Conservation (phyloP, 179 eudicot species). For the Gypsophila paniculata region DNA sequence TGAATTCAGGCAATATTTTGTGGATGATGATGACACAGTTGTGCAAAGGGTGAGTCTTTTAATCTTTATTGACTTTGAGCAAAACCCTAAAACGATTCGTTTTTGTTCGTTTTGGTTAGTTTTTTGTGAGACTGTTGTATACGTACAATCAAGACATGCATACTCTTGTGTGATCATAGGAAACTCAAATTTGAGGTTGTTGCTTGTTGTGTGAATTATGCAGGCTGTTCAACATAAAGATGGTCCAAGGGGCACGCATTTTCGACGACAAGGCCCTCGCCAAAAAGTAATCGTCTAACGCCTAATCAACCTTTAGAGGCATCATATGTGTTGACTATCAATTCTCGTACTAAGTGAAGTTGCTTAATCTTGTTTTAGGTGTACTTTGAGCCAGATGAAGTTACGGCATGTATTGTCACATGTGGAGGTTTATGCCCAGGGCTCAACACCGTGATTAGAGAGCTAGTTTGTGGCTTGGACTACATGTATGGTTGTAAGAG, state of each 20-base stretch:
- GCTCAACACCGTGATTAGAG: constrained; percentile 87
- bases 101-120: too few relatives aligned
- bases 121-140: too few relatives aligned
- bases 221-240: constrained; percentile 77
- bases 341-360: neutral
- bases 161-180: neutral
- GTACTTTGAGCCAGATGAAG: constrained; percentile 70
- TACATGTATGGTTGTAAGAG: constrained; percentile 76
- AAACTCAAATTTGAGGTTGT: constrained; percentile 9
- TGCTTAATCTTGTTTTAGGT: constrained; percentile 47
- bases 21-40: constrained; percentile 67
- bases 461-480: constrained; percentile 61
- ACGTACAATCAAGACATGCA: too few relatives aligned
- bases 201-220: constrained; percentile 12
- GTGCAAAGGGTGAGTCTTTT: constrained; percentile 49
- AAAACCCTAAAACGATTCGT: neutral
- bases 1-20: constrained; percentile 70
- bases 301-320: constrained; percentile 59
- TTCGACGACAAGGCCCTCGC: constrained; percentile 93
- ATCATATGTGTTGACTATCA: neutral
- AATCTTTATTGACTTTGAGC: constrained; percentile 8
- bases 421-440: constrained; percentile 96
- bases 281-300: constrained; percentile 81
- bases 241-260: constrained; percentile 86
- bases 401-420: constrained; percentile 76